These are phyloP conservation scores for Penicillium oxalicum DNA, from an alignment of 2,329 filamentous ascomycete species.

Conservation along the genomic window DNA sequence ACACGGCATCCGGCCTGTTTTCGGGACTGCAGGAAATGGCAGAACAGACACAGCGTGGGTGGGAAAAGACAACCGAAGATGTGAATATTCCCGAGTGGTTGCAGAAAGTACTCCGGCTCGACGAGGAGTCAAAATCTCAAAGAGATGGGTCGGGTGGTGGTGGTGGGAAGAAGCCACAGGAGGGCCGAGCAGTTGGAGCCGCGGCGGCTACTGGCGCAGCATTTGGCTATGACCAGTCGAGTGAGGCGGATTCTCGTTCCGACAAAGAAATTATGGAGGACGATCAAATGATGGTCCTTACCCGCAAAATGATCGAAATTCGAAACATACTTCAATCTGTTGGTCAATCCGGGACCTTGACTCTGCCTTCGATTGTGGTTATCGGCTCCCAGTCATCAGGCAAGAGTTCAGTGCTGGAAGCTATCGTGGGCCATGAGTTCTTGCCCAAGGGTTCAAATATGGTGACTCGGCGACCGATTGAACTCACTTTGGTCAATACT, in stretches of 20 bases:
- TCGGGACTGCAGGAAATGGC: slow-evolving; percentile 68
- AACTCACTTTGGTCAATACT: slow-evolving; percentile 92
- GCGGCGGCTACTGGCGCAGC: slow-evolving; percentile 68
- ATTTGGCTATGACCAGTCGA: slow-evolving; percentile 67
- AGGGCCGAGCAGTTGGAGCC: slow-evolving; percentile 55
- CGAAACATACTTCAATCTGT: slow-evolving; percentile 84
- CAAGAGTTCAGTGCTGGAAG: slow-evolving; percentile 94
- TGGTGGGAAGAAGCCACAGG: slow-evolving; percentile 48
- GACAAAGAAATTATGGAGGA: slow-evolving; percentile 68
- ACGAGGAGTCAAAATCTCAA: slow-evolving; percentile 54
- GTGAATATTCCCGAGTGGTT: slow-evolving; percentile 72
- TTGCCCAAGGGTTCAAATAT: slow-evolving; percentile 97
- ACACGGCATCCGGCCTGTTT: slow-evolving; percentile 63
- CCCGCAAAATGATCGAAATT: slow-evolving; percentile 99
- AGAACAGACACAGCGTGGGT: slow-evolving; percentile 71
- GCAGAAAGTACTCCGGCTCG: slow-evolving; percentile 60
- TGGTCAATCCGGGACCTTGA: slow-evolving; percentile 82
- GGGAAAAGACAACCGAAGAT: slow-evolving; percentile 75
- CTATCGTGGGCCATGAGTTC: slow-evolving; percentile 96
- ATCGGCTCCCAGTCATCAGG: slow-evolving; percentile 97
- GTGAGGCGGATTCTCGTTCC: slow-evolving; percentile 55
- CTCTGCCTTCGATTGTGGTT: slow-evolving; percentile 94
- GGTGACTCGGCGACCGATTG: slow-evolving; percentile 93
- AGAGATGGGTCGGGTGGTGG: slow-evolving; percentile 41
- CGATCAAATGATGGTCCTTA: slow-evolving; percentile 99